Base-by-base conservation (phyloP, 176 grass and related monocot species). In the Secale cereale region DNA sequence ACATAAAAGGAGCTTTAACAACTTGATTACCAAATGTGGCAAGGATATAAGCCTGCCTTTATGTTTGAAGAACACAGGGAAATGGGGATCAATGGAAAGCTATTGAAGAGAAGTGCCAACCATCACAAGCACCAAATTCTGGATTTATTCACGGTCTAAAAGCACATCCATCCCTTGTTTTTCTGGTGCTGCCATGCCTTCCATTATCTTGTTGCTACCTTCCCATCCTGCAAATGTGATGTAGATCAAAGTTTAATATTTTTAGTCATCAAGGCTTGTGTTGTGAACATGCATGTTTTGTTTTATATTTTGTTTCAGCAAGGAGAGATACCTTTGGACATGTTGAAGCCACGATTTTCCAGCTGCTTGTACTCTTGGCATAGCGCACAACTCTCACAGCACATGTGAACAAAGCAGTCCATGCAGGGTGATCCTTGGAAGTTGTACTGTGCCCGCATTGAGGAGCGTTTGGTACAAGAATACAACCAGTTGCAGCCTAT, bases 321-420 rank as follows among this genome's bases (percentile, higher is more conserved):
- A 57, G 43, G 54, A 79, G 12, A 69, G 10, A 70, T 25, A 89
- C 92, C 95, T 84, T 86, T 77, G 72, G 63, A n/a, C 90, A 97
- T 89, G 77, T 93, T 75, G 78, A 88, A 89, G 26, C 95, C 92
- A 0, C 75, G 89, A 37, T 83, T 84, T 50, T 82, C 66, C 31
- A 97, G 82, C 85, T 97, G 92, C 12, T 67, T 86, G 82, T 94
- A 90, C 80, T 88, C 86, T 68, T 94, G 95, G 82, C 77, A 87
- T 60, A 98, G 81, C 0, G 92, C 79, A 1, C 88, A 94, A 22
- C 6, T 22, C 35, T 83, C 87, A 2, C 95, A 95, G 30, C n/a
- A 93, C 80, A 80, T 93, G 27, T 94, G 83, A 56, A 98, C 83
- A 8, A 87, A 84, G 77, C 86, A 93, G 67, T 94, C 95, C 31